phyloP scores from a whole-genome alignment of 129 eudicot species.

The Centella asiatica region DNA sequence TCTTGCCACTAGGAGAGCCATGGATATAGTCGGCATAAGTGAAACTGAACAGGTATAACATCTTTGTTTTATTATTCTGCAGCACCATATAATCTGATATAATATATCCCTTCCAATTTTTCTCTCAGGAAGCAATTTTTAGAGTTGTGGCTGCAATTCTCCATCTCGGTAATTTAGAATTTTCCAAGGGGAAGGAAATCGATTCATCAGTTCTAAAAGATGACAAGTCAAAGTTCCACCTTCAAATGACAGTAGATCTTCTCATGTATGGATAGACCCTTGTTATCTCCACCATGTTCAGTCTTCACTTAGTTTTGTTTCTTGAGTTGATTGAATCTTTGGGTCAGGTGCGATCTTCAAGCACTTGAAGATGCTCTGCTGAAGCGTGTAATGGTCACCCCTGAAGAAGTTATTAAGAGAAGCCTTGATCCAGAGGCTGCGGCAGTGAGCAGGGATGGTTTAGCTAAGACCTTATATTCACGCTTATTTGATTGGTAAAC shows the following conservation, averaged over 20 bases:
- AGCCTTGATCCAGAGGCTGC: constrained; percentile 92
- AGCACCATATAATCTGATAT: not conserved
- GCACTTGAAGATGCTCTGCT: constrained; percentile 83
- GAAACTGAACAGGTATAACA: constrained; percentile 67
- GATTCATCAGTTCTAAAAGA: constrained; percentile 90
- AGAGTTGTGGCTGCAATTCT: constrained; percentile 94
- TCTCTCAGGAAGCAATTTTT: constrained; percentile 90
- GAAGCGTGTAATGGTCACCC: constrained; percentile 94
- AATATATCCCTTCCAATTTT: constrained; percentile 14
- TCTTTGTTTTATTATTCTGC: not conserved
- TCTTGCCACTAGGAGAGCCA: constrained; percentile 96
- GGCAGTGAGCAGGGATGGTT: constrained; percentile 80
- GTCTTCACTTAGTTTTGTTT: constrained; percentile 8
- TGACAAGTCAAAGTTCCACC: constrained; percentile 82
- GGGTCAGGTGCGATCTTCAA: constrained; percentile 69
- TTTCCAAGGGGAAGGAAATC: constrained; percentile 71
- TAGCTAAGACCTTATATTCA: constrained; percentile 84
- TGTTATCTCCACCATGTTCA: constrained; percentile 2
- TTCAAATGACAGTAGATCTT: constrained; percentile 68
- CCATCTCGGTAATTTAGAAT: constrained; percentile 91
- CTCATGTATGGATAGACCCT: constrained; percentile 46
- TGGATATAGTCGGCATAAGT: constrained; percentile 95
- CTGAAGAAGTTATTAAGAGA: constrained; percentile 98
- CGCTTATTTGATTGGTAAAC: constrained; percentile 92
- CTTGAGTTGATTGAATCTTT: constrained; percentile 9